Percentiles rank a stretch among this genome's conserved stretches.
phyloP scores from a whole-genome alignment of 1,284 basidiomycete genomes.

The Sanghuangporus baumii region DNA sequence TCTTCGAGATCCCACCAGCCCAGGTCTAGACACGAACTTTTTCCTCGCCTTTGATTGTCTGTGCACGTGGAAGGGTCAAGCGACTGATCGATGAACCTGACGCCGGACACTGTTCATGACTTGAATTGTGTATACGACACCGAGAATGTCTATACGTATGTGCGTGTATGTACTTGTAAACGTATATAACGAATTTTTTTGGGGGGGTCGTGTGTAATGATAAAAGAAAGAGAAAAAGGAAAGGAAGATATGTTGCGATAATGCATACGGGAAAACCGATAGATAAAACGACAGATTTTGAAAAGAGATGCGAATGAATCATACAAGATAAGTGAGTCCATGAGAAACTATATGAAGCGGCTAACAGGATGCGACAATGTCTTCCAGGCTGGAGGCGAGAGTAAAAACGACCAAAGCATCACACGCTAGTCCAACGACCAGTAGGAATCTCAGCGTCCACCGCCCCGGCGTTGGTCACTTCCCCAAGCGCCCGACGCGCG shows the following conservation, averaged over 20 bases:
- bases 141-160: background rate
- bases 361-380: too few relatives aligned
- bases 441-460: background rate
- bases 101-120: background rate
- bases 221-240: background rate
- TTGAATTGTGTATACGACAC: background rate
- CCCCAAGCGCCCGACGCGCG: constrained; percentile 1
- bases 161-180: background rate
- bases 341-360: too few relatives aligned
- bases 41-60: too few relatives aligned
- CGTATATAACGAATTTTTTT: background rate
- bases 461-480: constrained; percentile 4
- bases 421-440: background rate
- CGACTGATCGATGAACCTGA: background rate
- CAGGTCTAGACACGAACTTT: too few relatives aligned
- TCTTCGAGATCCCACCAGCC: too few relatives aligned
- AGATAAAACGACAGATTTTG: too few relatives aligned
- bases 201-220: background rate
- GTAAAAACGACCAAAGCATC: background rate
- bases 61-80: background rate
- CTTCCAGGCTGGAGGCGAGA: too few relatives aligned
- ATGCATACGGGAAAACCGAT: too few relatives aligned
- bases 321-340: too few relatives aligned
- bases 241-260: too few relatives aligned
- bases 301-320: too few relatives aligned